Base-by-base conservation (phyloP, 2,329 filamentous ascomycete genomes). In the Ophiocordyceps polyrhachis-furcata region DNA sequence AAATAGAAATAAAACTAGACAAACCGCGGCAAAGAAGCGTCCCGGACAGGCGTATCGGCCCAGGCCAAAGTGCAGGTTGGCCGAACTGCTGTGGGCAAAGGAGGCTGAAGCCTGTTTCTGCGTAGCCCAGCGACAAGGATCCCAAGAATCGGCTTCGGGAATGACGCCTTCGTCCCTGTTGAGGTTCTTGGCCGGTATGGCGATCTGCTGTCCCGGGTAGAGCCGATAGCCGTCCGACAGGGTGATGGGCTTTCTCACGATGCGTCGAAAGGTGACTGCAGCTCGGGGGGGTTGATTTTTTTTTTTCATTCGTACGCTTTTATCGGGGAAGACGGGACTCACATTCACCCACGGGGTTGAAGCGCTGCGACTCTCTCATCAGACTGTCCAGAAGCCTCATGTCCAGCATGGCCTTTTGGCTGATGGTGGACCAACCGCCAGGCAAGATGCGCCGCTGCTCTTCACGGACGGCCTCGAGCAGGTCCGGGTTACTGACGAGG, bases 301-400 rank as follows among this genome's bases (percentile, higher is more conserved):
- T n/a, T n/a, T n/a, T n/a, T n/a, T n/a, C n/a, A n/a, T n/a, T n/a
- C n/a, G n/a, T n/a, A n/a, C n/a, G n/a, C n/a, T n/a, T n/a, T n/a
- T n/a, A n/a, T n/a, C n/a, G n/a, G n/a, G n/a, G n/a, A n/a, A 23
- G 21, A 23, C 21, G 21, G 3, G 21, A 19, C 44, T 44, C 41
- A 50, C 49, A 49, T 35, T 49, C 46, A 14, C 49, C 48, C 14
- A 50, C 48, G 5, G 49, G 49, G 25, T 51, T 51, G 41, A 51
- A 32, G 2, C 49, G 47, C 37, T 51, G 49, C 11, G 49, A 51
- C 40, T 51, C 49, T 21, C 48, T 46, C 49, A 51, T 51, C 17
- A 54, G 41, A 21, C 49, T 50, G 40, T 52, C 50, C 17, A 54
- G 45, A 12, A 49, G 46, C 35, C 48, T 54, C 47, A 50, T 46